Evolutionary conservation across 768 basidiomycete genomes (phyloP), one percentile per base, ranked within the genome.

Genomic region (Boletus bicolor): DNA sequence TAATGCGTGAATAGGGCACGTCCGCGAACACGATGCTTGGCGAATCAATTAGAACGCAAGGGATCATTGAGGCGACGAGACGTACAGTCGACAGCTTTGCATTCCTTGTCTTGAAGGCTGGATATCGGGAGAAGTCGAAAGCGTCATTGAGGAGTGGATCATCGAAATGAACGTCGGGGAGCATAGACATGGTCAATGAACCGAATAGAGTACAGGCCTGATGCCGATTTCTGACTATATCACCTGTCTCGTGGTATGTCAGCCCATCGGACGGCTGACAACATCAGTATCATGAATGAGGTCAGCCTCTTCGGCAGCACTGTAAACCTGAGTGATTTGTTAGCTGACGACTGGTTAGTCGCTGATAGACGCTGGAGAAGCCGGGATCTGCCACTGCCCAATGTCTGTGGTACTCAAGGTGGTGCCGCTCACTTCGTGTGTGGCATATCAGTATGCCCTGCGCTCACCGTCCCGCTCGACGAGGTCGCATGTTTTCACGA

Each of bases 111-210:
- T 47, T 57, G 42, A 55, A 41, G 36, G 21, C 45, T 12, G 63
- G 57, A 17, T 62, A 54, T 37, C 48, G 57, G 11, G 60, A 58
- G 24, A 55, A 56, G 37, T 65, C 60, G 56, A 63, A 60, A 60
- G 55, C 50, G 12, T 68, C 52, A 26, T 59, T 48, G 60, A 68
- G 44, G 60, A 65, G 11, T n/a, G 63, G 37, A 45, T 50, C n/a
- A 32, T 65, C 32, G 19, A 56, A 68, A 65, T 1, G 65, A 68
- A 56, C 49, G 66, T 68, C 51, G 51, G 51, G 19, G 24, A n/a
- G 28, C 14, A 37, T 51, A 38, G 49, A 11, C 42, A 45, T 55
- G 35, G 37, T 49, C 1, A 44, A 41, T 15, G 24, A 53, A 49
- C 24, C 7, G 34, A 19, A 45, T 41, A 34, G 35, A 19, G 36